Conservation (phyloP, 345 rosid genomes). For the Odontarrhena argentea region DNA sequence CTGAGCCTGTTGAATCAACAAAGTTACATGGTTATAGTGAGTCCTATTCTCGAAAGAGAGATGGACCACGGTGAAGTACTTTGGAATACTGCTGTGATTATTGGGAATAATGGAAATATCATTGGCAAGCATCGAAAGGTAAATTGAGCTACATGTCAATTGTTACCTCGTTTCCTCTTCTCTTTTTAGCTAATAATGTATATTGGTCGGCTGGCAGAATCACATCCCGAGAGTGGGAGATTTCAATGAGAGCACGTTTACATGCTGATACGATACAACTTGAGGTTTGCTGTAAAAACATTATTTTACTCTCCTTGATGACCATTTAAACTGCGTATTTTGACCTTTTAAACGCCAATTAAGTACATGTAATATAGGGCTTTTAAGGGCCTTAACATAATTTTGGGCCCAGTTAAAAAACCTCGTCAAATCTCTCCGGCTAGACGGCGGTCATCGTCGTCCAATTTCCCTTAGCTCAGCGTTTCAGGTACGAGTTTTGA, state of each 20-base stretch:
- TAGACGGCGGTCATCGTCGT: slow-evolving; percentile 14
- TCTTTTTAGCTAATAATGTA: slow-evolving; percentile 10
- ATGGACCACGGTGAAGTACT: slow-evolving; percentile 82
- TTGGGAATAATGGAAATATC: slow-evolving; percentile 86
- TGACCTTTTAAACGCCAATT: too few species aligned
- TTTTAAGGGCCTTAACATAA: slow-evolving; percentile 1
- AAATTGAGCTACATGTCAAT: slow-evolving; percentile 14
- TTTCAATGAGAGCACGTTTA: slow-evolving; percentile 96
- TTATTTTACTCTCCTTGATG: too few species aligned
- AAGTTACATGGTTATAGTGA: slow-evolving; percentile 86
- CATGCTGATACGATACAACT: slow-evolving; percentile 40
- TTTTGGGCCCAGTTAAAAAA: not conserved
- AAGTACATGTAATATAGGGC: slow-evolving; percentile 1
- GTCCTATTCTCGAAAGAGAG: slow-evolving; percentile 93
- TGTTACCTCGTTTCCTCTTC: slow-evolving; percentile 7
- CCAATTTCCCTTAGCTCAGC: not conserved
- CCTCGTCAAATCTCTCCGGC: slow-evolving; percentile 6
- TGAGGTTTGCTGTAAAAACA: too few species aligned
- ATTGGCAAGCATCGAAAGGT: slow-evolving; percentile 97
- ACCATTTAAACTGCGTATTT: too few species aligned
- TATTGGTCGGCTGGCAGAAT: slow-evolving; percentile 57
- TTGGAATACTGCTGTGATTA: slow-evolving; percentile 90
- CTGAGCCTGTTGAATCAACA: slow-evolving; percentile 88
- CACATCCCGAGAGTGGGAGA: slow-evolving; percentile 98
- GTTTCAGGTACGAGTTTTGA: slow-evolving; percentile 15